Percentiles rank a stretch among this genome's conserved stretches.
Conservation (phyloP, 2,329 filamentous ascomycete genomes). For the Graphilbum ipis-grandicollis region DNA sequence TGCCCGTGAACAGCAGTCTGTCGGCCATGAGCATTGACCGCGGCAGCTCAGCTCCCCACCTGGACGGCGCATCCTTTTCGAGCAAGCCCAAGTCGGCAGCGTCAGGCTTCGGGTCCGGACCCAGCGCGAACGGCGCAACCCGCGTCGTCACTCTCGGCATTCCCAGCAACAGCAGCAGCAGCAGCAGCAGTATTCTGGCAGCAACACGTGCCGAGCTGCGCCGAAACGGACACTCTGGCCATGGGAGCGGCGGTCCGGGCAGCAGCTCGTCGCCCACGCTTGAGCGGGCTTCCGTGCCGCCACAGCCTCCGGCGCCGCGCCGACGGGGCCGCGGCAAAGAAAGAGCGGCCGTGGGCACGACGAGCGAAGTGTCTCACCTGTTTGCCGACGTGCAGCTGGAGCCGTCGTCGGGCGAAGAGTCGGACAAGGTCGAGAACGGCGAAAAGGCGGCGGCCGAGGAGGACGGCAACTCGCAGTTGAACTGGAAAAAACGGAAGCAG, state of each 20-base stretch:
- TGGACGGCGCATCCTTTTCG: background rate
- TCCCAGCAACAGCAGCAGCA: background rate
- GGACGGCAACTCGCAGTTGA: slow-evolving; percentile 1
- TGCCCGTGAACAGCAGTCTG: background rate
- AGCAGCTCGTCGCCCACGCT: background rate
- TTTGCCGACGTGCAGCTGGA: slow-evolving; percentile 8
- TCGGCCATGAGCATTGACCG: slow-evolving; percentile 1
- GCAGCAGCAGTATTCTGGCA: background rate
- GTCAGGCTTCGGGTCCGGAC: background rate
- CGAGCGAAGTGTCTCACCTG: slow-evolving; percentile 5
- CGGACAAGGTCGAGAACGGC: slow-evolving; percentile 4
- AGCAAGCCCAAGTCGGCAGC: too few relatives aligned
- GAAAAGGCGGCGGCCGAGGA: slow-evolving; percentile 2
- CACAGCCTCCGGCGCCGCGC: background rate
- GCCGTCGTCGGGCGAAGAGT: slow-evolving; percentile 7
- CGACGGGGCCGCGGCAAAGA: slow-evolving; percentile 1
- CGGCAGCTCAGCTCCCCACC: background rate
- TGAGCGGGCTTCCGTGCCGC: background rate
- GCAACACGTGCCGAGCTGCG: slow-evolving; percentile 5
- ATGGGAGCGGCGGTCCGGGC: background rate
- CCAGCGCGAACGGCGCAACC: slow-evolving; percentile 4
- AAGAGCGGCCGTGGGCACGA: background rate
- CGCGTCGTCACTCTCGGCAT: background rate
- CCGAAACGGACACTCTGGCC: slow-evolving; percentile 7
- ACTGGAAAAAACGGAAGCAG: slow-evolving; percentile 45